Percentiles rank a stretch among this genome's conserved stretches.
Conservation (phyloP, 352 stramenopile genomes). For the Plasmopara muralis region DNA sequence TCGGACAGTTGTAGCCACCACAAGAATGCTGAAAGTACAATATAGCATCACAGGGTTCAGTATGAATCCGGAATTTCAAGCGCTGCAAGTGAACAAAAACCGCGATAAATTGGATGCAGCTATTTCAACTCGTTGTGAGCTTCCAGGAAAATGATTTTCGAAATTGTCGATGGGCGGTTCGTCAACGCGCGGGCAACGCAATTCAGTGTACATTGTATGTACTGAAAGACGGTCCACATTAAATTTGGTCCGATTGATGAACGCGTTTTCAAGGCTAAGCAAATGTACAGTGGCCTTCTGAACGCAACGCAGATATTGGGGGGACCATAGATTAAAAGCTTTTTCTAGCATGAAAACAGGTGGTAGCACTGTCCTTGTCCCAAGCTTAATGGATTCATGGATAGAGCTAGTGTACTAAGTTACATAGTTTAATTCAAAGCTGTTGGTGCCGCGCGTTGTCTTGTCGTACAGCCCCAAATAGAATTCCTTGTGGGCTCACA, state of each 20-base stretch:
- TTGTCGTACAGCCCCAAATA: too few relatives aligned
- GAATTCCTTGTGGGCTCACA: too few relatives aligned
- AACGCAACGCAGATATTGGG: conserved; percentile 17
- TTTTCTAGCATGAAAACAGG: conserved; percentile 4
- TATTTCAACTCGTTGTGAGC: conserved; percentile 1
- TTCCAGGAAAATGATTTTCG: conserved; percentile 24
- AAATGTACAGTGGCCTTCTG: conserved; percentile 26
- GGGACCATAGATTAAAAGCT: background rate
- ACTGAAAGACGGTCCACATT: conserved; percentile 8
- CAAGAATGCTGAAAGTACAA: conserved; percentile 12
- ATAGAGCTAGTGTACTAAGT: too few relatives aligned
- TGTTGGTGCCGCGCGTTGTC: too few relatives aligned
- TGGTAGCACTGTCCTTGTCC: too few relatives aligned
- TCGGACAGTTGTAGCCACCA: conserved; percentile 20
- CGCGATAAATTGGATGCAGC: conserved; percentile 1
- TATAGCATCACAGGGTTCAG: conserved; percentile 32
- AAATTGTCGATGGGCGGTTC: conserved; percentile 3
- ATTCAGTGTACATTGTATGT: too few relatives aligned
- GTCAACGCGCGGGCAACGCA: background rate
- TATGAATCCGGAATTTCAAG: conserved; percentile 32
- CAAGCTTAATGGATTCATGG: too few relatives aligned
- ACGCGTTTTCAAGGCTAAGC: conserved; percentile 6
- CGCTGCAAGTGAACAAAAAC: conserved; percentile 27
- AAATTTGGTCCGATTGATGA: conserved; percentile 20
- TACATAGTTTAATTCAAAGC: too few relatives aligned